Conservation (phyloP, 768 basidiomycete genomes). For the Amanita molliuscula region DNA sequence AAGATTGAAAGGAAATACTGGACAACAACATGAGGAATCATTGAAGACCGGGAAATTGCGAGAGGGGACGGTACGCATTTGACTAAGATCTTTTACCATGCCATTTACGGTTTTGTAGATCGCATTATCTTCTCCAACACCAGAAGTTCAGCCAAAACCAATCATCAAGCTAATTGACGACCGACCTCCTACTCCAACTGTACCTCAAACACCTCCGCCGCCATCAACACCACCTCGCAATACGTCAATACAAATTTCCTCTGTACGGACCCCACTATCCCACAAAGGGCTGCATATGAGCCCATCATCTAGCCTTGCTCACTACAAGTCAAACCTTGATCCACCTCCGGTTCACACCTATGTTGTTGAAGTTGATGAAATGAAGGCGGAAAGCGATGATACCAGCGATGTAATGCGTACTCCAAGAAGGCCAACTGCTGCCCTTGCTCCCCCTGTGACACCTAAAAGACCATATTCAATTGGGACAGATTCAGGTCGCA, state of each 20-base stretch:
- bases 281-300: slow-evolving; percentile 64
- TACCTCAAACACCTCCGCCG: slow-evolving; percentile 15
- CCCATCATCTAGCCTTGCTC: slow-evolving; percentile 50
- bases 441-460: slow-evolving; percentile 24
- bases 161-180: slow-evolving; percentile 6
- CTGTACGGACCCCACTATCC: slow-evolving; percentile 55
- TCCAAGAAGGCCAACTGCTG: slow-evolving; percentile 23
- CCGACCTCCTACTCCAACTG: slow-evolving; percentile 7
- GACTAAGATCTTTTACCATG: neutral
- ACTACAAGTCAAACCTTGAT: slow-evolving; percentile 61
- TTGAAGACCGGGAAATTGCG: neutral
- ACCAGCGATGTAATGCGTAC: slow-evolving; percentile 24
- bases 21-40: slow-evolving; percentile 29
- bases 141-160: slow-evolving; percentile 12
- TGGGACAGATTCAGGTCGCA: slow-evolving; percentile 28
- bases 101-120: slow-evolving; percentile 4
- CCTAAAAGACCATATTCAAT: slow-evolving; percentile 22
- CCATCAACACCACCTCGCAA: slow-evolving; percentile 28
- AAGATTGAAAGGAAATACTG: slow-evolving; percentile 13
- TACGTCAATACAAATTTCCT: slow-evolving; percentile 35
- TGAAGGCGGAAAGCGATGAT: slow-evolving; percentile 13
- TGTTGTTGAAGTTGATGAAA: slow-evolving; percentile 13
- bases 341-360: slow-evolving; percentile 39
- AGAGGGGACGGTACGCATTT: neutral
- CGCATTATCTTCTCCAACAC: slow-evolving; percentile 28